Base-by-base conservation (phyloP, 306 rosid species). In the Cyamopsis tetragonoloba region DNA sequence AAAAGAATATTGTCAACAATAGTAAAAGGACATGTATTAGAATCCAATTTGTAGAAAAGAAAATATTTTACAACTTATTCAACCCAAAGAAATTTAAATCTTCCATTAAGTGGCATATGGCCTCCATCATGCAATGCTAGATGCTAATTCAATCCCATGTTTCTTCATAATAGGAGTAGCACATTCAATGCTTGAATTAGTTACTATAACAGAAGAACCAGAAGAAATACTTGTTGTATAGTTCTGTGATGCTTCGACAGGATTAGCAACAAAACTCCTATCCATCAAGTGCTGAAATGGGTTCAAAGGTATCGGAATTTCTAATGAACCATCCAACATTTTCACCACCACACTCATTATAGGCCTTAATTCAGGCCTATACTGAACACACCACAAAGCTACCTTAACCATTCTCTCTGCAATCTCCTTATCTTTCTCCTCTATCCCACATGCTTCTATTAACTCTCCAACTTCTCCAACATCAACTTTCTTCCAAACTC, bases 301-400 rank as follows among this genome's bases (percentile, higher is more conserved):
- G 28, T 79, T 62, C 41, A 65, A n/a, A 7, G 80, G 86, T 17
- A 44, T 19, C 6, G 75, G 68, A 68, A 81, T 61, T 18, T 72
- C 82, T 7, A 41, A 5, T 17, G 55, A 65, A 38, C 89, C 84
- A 70, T 84, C 86, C 59, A 81, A 64, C 82, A 77, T 69, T 51
- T 77, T 81, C 55, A 77, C 88, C 39, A 77, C 81, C 26, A 38
- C 62, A 67, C 85, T 74, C 77, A 85, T 85, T 4, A 38, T 22
- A 19, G 89, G 89, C 31, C 89, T 82, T n/a, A 4, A 61, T 26
- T 85, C 70, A 2, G 79, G 86, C n/a, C 60, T 62, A 38, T 79
- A 73, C 20, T 85, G 87, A 12, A 77, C 86, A 72, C 89, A 85
- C 43, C 55, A 73, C 4, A 82, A 63, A 53, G 83, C 87, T 50